Percentiles rank a stretch among this genome's conserved stretches.
phyloP scores from a whole-genome alignment of 1,284 basidiomycete genomes.

The Apiotrichum mycotoxinovorans region DNA sequence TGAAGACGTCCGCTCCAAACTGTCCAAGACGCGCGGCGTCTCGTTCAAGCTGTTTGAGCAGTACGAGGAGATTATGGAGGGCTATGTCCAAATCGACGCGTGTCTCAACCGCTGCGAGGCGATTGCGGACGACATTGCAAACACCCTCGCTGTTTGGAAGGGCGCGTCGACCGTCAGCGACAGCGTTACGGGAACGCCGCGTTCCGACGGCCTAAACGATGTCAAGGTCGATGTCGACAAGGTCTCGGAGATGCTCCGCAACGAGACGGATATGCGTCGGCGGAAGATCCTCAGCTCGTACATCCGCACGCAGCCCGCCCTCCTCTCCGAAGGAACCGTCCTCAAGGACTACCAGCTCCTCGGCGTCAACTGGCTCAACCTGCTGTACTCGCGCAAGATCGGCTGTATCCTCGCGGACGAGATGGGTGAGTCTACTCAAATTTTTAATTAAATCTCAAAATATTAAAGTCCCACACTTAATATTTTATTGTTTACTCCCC shows the following conservation, averaged over 20 bases:
- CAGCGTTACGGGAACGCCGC: conserved; percentile 42
- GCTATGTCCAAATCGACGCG: conserved; percentile 85
- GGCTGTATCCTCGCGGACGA: conserved; percentile 98
- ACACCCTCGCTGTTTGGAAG: conserved; percentile 76
- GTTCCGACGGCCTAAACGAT: conserved; percentile 45
- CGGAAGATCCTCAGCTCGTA: conserved; percentile 51
- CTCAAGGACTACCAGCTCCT: conserved; percentile 96
- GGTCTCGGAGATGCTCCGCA: conserved; percentile 41
- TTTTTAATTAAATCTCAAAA: no score
- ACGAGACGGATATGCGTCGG: conserved; percentile 37
- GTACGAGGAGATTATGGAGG: conserved; percentile 79
- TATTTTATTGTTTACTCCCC: no score
- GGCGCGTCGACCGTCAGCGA: conserved; percentile 42
- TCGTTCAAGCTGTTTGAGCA: conserved; percentile 87
- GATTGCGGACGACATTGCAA: conserved; percentile 62
- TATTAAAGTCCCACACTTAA: no score
- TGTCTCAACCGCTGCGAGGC: conserved; percentile 84
- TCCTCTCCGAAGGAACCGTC: conserved; percentile 65
- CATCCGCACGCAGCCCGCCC: conserved; percentile 69
- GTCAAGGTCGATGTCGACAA: conserved; percentile 47
- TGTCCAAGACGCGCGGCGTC: conserved; percentile 86
- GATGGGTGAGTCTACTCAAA: conserved; percentile 71
- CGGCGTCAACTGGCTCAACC: conserved; percentile 95
- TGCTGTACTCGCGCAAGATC: conserved; percentile 73
- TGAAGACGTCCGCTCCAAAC: conserved; percentile 73